A percentile compares a stretch with the other conserved stretches of the same genome.
Evolutionary conservation across 148 eudicot species (phyloP).

Genomic region (Chenopodium berlandieri): DNA sequence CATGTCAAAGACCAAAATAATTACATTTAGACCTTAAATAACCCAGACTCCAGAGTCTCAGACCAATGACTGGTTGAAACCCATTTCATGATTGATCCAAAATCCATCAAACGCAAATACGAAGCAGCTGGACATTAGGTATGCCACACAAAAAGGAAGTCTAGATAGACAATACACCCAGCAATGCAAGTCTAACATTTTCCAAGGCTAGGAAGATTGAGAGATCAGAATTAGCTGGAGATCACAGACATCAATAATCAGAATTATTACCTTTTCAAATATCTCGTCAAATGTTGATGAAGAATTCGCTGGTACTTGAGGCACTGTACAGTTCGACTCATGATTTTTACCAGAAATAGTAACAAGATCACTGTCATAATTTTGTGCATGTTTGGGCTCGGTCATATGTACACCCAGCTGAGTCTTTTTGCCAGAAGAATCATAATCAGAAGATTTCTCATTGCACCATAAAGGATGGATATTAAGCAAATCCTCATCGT

Average conservation of each 20-base stretch:
- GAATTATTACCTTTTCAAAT: slow-evolving; percentile 26
- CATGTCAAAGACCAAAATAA: slow-evolving; percentile 9
- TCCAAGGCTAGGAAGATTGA: neutral
- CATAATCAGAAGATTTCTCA: slow-evolving; percentile 23
- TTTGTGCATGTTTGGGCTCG: slow-evolving; percentile 7
- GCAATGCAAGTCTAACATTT: neutral
- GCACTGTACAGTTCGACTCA: neutral
- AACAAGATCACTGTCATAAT: slow-evolving; percentile 9
- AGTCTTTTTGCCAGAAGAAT: slow-evolving; percentile 18
- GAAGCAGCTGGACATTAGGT: neutral
- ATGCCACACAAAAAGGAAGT: neutral
- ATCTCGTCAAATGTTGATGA: slow-evolving; percentile 29
- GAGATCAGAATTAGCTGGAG: neutral
- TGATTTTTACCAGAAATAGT: slow-evolving; percentile 9
- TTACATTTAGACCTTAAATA: neutral
- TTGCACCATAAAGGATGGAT: slow-evolving; percentile 3
- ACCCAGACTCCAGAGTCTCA: neutral
- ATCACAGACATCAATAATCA: neutral
- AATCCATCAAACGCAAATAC: neutral
- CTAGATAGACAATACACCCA: neutral
- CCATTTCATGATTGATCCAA: neutral
- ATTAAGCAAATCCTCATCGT: slow-evolving; percentile 9
- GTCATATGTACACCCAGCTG: slow-evolving; percentile 8
- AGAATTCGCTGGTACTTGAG: slow-evolving; percentile 13
- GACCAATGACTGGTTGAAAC: neutral